Evolutionary conservation across 1,284 basidiomycete species (phyloP), one percentile per base, ranked within the genome.

Genomic region (Marasmius sp.): DNA sequence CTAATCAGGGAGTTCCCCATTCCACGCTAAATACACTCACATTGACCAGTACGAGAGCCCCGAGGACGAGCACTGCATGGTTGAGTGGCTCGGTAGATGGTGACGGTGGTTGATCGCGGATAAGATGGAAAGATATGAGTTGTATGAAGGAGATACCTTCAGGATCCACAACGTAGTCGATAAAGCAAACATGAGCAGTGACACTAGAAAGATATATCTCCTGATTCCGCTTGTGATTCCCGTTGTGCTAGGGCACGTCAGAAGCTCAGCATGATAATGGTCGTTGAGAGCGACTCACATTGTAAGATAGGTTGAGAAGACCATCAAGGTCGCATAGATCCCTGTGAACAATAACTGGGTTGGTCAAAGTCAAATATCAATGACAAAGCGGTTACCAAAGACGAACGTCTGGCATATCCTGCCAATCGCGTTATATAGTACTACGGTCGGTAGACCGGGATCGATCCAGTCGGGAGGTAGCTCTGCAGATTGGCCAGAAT

Each of bases 31-130:
- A 39, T 33, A 16, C 4, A 58, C 65, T 7, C 5, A 68, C 68
- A 51, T 70, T 70, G 18, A 70, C 43, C 18, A 68, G 58, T 33
- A 60, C 61, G 11, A 70, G 8, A 3, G 69, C 64, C 37, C 65
- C 68, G 38, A 63, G 60, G 11, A 70, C 38, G 0, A 61, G 64
- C 7, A 16, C n/a, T 57, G 62, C 33, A 67, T 49, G 55, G 10
- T n/a, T 36, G 48, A 63, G 36, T 51, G 52, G n/a, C 45, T 18
- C 34, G 11, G 41, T 36, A 16, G 45, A 47, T 2, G 45, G 16
- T 8, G 45, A 11, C 12, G 36, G 45, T 34, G n/a, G 60, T 57
- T 56, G 58, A 9, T 45, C 27, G 34, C 36, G 18, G 11, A 63
- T 47, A 34, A 58, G 53, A 36, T 38, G 53, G 16, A 33, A 18